Evolutionary conservation across 805 yeast species (phyloP).

Genomic region (Torulaspora franciscae): DNA sequence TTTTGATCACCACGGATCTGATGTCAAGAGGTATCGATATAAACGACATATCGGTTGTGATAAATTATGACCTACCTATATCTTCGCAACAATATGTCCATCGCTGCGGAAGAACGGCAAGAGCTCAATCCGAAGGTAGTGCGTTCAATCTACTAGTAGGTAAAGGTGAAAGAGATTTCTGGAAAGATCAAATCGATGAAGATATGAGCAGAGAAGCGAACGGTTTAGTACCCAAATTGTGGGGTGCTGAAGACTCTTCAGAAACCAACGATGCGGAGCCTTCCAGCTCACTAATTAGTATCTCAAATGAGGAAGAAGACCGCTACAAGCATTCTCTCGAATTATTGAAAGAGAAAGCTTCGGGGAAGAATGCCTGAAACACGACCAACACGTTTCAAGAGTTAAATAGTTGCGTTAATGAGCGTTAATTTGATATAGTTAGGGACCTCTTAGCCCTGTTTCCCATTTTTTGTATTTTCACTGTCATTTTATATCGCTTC

Average conservation of each 20-base stretch:
- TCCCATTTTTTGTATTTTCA: not conserved
- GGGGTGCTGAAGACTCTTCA: constrained; percentile 11
- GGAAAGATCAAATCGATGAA: constrained; percentile 48
- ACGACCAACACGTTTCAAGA: not conserved
- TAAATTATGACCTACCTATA: constrained; percentile 87
- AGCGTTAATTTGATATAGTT: not conserved
- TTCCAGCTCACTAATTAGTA: constrained; percentile 24
- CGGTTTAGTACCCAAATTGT: constrained; percentile 31
- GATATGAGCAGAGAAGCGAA: constrained; percentile 50
- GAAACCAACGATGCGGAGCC: constrained; percentile 29
- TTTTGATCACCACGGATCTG: constrained; percentile 79
- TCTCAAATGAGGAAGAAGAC: constrained; percentile 37
- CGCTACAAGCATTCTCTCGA: constrained; percentile 44
- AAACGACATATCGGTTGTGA: constrained; percentile 59
- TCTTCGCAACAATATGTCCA: constrained; percentile 91
- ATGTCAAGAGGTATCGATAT: constrained; percentile 96
- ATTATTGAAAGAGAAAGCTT: constrained; percentile 42
- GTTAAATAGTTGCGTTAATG: not conserved
- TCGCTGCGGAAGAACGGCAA: constrained; percentile 94
- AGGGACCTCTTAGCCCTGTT: not conserved
- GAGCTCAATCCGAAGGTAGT: constrained; percentile 76
- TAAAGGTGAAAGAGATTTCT: constrained; percentile 64
- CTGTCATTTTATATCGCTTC: constrained; percentile 1
- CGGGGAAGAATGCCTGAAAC: not conserved
- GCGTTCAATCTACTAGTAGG: constrained; percentile 75